Evolutionary conservation across 2,329 filamentous ascomycete species (phyloP), one percentile per base, ranked within the genome.

Genomic region (Celoporthe dispersa): DNA sequence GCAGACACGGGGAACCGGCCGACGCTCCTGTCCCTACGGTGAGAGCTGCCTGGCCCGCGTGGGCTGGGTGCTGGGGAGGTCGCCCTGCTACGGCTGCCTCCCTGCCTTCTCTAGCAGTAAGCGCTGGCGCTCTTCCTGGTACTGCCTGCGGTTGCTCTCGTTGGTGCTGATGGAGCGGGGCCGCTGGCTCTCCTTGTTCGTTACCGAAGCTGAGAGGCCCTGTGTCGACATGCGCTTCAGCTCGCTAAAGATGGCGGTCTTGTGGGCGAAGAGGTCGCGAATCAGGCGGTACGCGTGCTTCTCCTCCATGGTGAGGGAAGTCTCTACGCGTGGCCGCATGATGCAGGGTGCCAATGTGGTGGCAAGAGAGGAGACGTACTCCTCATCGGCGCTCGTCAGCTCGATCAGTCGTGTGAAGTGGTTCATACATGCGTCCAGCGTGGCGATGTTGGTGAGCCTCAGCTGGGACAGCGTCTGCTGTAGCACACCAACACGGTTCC

Each of bases 371-470:
- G 90, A 79, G 69, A 97, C 83, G 78, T 97, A 99, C 59, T 89
- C 84, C 78, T 99, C 96, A 75, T 97, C 95, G 41, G 96, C 96
- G 19, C 95, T 98, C 2, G 96, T 99, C 73, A 99, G 86, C 80
- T 99, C 96, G 78, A 99, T 97, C 71, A 99, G 85, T 71, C 96
- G 92, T 53, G 95, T 98, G 80, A 99, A 98, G 82, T 99, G 96
- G 74, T 97, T 98, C 86, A 97, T 97, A 78, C 97, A 92, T 55
- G 96, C 96, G 80, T 99, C 96, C 71, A 99, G 89, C n/a, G 96
- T 98, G 63, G 96, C 96, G 80, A 99, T 99, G 80, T 99, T 99
- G 73, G 96, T 94, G 69, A 99, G 90, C 72, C 95, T 92, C 69
- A 99, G 88, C 80, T 98, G 94, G 53, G 94, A 95, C 68, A 99